Conservation (phyloP, 148 eudicot genomes). For the Vaccinium macrocarpon region DNA sequence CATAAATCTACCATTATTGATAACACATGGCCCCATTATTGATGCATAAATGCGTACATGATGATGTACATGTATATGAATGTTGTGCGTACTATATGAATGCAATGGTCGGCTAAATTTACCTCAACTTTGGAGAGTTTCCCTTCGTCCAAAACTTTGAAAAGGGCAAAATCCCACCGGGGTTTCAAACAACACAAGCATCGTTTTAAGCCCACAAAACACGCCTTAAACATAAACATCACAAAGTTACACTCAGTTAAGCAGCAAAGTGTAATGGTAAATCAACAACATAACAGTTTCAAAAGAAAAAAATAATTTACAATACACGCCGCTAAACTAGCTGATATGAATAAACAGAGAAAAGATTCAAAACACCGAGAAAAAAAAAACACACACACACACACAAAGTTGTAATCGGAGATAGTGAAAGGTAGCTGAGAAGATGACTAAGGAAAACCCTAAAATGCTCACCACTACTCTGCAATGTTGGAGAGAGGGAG, state of each 20-base stretch:
- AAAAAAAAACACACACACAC: too few species aligned
- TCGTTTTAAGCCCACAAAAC: conserved; percentile 25
- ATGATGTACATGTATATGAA: neutral
- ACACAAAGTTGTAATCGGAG: neutral
- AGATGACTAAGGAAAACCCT: neutral
- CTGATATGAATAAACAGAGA: neutral
- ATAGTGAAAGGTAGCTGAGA: neutral
- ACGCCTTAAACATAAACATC: conserved; percentile 9
- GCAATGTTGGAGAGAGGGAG: too few species aligned
- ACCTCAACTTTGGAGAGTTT: conserved; percentile 84
- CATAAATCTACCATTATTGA: too few species aligned
- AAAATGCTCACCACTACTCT: neutral
- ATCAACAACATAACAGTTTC: too few species aligned
- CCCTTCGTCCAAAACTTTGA: conserved; percentile 85
- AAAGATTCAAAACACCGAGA: too few species aligned
- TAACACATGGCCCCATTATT: neutral
- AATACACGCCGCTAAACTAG: neutral
- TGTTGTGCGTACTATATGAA: neutral
- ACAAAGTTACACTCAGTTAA: neutral
- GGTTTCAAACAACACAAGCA: conserved; percentile 76
- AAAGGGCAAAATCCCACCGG: conserved; percentile 85
- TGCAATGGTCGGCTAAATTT: neutral
- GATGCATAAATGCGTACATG: neutral
- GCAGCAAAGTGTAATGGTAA: neutral
- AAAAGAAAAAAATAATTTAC: neutral